phyloP scores from a whole-genome alignment of 345 rosid genomes.

The Lepidium africanum region DNA sequence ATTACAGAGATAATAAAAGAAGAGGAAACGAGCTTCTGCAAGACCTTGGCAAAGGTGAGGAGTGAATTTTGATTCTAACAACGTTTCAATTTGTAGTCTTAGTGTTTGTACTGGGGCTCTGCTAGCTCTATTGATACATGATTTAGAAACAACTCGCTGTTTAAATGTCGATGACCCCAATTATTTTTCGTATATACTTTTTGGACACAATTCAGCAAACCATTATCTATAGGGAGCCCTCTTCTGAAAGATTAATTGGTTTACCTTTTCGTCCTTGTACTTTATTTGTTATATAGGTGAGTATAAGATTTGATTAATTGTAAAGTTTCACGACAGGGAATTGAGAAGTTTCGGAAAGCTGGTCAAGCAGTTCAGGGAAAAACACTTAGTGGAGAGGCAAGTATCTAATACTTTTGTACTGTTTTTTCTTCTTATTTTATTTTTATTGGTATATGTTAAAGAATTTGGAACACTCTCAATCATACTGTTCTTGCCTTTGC shows the following conservation, averaged over 20 bases:
- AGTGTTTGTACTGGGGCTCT: background rate
- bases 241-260: background rate
- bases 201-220: background rate
- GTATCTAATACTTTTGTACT: background rate
- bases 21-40: conserved; percentile 94
- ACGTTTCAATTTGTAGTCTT: too few species aligned
- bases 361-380: conserved; percentile 75
- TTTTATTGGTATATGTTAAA: background rate
- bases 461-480: background rate
- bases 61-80: background rate
- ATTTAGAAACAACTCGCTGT: background rate
- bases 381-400: conserved; percentile 71
- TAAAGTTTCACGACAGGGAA: conserved; percentile 49
- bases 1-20: conserved; percentile 64
- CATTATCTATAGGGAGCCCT: background rate
- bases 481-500: conserved; percentile 24
- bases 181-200: background rate
- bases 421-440: background rate
- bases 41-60: conserved; percentile 74
- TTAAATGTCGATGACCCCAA: background rate
- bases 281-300: background rate
- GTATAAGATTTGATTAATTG: conserved; percentile 6
- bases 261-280: background rate
- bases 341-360: conserved; percentile 90
- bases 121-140: background rate